Conservation (phyloP, 2,329 filamentous ascomycete species). For the Ophiostoma triangulosporum region DNA sequence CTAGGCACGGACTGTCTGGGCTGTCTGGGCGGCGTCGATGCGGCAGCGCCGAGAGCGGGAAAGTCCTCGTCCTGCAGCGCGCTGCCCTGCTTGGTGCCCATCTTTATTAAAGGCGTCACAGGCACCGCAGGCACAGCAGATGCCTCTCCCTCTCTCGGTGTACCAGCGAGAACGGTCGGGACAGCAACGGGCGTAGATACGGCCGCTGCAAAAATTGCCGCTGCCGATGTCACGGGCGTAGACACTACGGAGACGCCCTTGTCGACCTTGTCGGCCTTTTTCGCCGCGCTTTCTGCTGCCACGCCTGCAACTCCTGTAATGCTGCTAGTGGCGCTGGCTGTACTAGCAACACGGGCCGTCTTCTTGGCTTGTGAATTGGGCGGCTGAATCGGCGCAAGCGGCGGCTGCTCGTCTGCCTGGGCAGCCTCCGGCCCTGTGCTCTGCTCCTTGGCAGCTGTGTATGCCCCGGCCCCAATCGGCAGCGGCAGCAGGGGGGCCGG, state of each 20-base stretch:
- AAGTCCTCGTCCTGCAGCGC: conserved; percentile 49
- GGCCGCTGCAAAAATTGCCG: neutral
- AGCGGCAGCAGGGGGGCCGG: neutral
- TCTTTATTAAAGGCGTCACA: conserved; percentile 21
- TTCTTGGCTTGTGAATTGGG: neutral
- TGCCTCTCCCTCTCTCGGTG: no score
- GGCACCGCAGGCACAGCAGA: neutral
- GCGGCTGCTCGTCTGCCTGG: neutral
- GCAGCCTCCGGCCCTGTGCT: neutral
- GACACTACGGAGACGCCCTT: neutral
- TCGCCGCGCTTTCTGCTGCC: neutral
- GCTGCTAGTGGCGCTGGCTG: neutral
- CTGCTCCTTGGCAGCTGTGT: neutral
- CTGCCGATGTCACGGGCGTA: neutral
- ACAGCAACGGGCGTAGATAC: neutral
- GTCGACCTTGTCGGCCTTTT: neutral
- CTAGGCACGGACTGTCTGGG: conserved; percentile 14
- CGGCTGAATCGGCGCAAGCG: neutral
- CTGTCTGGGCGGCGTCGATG: conserved; percentile 17
- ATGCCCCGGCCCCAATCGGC: neutral
- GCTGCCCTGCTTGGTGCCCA: conserved; percentile 19
- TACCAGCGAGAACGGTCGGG: neutral
- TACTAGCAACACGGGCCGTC: neutral
- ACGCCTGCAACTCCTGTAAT: neutral
- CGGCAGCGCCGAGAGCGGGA: conserved; percentile 37